phyloP scores from a whole-genome alignment of 2,329 filamentous ascomycete genomes.

The Ilyonectria destructans region DNA sequence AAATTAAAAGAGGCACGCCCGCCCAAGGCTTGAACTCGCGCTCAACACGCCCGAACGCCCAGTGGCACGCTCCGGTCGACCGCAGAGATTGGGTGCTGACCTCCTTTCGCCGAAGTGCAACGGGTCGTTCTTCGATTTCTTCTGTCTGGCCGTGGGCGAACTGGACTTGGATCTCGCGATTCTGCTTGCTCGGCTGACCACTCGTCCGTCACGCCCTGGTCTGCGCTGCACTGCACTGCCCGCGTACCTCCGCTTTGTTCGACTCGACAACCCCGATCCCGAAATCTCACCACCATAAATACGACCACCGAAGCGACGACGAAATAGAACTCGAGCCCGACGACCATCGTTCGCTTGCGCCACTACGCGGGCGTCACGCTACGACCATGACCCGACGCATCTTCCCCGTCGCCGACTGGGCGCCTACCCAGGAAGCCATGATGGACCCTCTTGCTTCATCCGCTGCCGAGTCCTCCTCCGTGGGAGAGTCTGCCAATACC shows the following conservation, averaged over 20 bases:
- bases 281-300: constrained; percentile 3
- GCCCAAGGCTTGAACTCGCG: background rate
- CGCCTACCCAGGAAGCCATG: constrained; percentile 61
- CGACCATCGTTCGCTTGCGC: constrained; percentile 11
- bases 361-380: constrained; percentile 26
- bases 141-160: constrained; percentile 5
- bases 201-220: background rate
- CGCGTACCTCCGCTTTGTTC: background rate
- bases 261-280: constrained; percentile 15
- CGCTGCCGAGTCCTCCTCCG: constrained; percentile 37
- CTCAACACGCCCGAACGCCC: constrained; percentile 13
- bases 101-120: constrained; percentile 1
- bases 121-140: constrained; percentile 6
- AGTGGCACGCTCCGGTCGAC: constrained; percentile 11
- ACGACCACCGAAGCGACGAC: background rate
- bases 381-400: constrained; percentile 56
- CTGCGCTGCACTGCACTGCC: constrained; percentile 5
- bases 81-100: constrained; percentile 17
- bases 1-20: constrained; percentile 28
- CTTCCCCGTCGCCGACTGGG: constrained; percentile 61
- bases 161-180: background rate
- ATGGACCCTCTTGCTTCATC: constrained; percentile 35
- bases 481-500: constrained; percentile 17
- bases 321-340: constrained; percentile 11
- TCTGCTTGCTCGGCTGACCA: constrained; percentile 15